phyloP scores from a whole-genome alignment of 495 filamentous ascomycete genomes.

The Trichoderma erinaceum region DNA sequence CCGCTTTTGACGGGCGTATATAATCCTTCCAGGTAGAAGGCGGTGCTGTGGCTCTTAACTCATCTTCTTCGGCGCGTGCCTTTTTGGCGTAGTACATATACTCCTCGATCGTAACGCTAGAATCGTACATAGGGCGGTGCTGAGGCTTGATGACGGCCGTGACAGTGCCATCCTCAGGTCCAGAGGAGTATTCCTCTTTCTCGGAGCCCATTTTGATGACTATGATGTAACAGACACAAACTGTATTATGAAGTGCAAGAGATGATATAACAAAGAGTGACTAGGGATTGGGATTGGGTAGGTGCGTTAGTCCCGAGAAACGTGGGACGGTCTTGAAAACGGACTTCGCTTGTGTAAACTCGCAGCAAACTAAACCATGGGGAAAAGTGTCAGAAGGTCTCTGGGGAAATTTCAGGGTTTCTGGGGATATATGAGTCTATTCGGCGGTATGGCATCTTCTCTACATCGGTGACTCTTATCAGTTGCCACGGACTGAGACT shows the following conservation, averaged over 20 bases:
- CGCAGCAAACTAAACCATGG: not conserved
- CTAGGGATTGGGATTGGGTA: not conserved
- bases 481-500: not conserved
- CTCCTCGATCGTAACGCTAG: not conserved
- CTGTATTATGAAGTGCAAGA: not conserved
- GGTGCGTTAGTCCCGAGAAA: not conserved
- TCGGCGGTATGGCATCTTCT: not conserved
- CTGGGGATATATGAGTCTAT: not conserved
- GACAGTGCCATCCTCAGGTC: not conserved
- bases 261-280: not conserved
- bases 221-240: not conserved
- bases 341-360: not conserved
- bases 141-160: not conserved
- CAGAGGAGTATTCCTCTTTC: conserved; percentile 1
- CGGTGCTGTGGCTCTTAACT: not conserved
- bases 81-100: conserved; percentile 8
- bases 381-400: not conserved
- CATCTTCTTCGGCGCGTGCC: not conserved
- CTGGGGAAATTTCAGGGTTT: not conserved
- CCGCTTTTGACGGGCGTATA: not conserved
- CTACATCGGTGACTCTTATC: not conserved
- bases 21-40: not conserved
- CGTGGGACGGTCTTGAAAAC: not conserved
- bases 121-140: not conserved
- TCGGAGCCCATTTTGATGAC: not conserved